A percentile compares a stretch with the other conserved stretches of the same genome.
Conservation (phyloP, 2,329 filamentous ascomycete genomes). For the Bretziella fagacearum region DNA sequence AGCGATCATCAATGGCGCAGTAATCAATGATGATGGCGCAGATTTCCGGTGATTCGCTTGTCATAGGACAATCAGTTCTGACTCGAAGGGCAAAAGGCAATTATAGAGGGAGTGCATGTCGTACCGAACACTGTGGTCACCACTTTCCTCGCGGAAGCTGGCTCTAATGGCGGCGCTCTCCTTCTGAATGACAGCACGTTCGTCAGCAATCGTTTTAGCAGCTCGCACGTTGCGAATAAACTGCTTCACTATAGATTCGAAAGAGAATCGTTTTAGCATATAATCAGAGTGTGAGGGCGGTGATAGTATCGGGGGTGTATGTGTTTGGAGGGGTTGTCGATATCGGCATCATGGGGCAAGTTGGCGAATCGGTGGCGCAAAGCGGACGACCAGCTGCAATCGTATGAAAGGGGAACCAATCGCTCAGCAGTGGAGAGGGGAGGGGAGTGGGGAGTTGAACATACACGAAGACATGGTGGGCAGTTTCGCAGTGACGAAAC, state of each 20-base stretch:
- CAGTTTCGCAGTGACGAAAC: neutral
- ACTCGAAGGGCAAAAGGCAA: neutral
- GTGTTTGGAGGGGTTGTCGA: neutral
- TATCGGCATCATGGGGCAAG: neutral
- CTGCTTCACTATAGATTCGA: conserved; percentile 62
- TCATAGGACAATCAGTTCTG: neutral
- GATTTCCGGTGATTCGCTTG: too few species aligned
- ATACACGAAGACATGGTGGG: conserved; percentile 15
- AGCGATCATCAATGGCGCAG: too few species aligned
- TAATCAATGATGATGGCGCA: too few species aligned
- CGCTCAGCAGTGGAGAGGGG: neutral
- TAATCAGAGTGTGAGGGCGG: neutral
- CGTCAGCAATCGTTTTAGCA: conserved; percentile 96
- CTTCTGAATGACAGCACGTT: conserved; percentile 95
- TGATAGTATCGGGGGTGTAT: neutral
- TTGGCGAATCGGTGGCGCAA: neutral
- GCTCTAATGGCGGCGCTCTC: conserved; percentile 95
- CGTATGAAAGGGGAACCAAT: neutral
- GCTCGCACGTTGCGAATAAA: conserved; percentile 99
- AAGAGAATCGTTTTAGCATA: conserved; percentile 1
- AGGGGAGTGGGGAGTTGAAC: neutral
- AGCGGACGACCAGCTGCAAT: neutral
- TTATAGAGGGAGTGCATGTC: neutral
- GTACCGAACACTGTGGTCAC: conserved; percentile 78
- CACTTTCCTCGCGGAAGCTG: conserved; percentile 93